Evolutionary conservation across 1,284 basidiomycete species (phyloP), one percentile per base, ranked within the genome.

Genomic region (Entoloma clypeatum): DNA sequence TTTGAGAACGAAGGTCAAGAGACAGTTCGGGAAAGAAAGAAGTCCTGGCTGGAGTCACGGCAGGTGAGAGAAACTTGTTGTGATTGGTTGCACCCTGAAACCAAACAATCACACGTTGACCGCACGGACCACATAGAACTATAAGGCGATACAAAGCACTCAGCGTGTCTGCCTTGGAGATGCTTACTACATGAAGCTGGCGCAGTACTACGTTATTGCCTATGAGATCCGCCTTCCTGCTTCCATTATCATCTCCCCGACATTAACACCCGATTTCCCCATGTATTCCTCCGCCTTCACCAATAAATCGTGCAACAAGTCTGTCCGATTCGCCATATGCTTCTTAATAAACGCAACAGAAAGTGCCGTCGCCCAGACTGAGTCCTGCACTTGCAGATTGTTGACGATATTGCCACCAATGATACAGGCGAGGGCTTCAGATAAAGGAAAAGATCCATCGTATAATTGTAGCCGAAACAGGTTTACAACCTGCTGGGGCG

Each of bases 391-490:
- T 21, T 32, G 13, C 31, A 51, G 14, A 11, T 36, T 47, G 11
- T 39, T 50, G n/a, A 26, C 45, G 43, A 51, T 39, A 11, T 51
- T 43, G 7, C 51, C 36, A 21, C 57, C 58, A 11, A 54, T 34
- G 37, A 60, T 56, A 7, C n/a, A 35, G 1, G 47, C 44, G 4
- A 74, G 56, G 1, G 50, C 43, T 8, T 57, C 49, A 8, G 55
- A 40, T 7, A 59, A 45, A 5, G 50, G 25, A 52, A 74, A 79
- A 0, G 73, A 75, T 1, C 78, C 77, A 33, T 77, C 69, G 17
- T 64, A 63, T 1, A 45, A 41, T 59, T 76, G 73, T 11, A 71
- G 40, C 7, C 44, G 48, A 11, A 71, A 50, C 14, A 78, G 54
- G 3, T 58, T 43, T 13, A 67, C 48, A 3, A 69, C 61, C 10